Conservation (phyloP, 2,329 filamentous ascomycete species). For the Monilinia polystroma region DNA sequence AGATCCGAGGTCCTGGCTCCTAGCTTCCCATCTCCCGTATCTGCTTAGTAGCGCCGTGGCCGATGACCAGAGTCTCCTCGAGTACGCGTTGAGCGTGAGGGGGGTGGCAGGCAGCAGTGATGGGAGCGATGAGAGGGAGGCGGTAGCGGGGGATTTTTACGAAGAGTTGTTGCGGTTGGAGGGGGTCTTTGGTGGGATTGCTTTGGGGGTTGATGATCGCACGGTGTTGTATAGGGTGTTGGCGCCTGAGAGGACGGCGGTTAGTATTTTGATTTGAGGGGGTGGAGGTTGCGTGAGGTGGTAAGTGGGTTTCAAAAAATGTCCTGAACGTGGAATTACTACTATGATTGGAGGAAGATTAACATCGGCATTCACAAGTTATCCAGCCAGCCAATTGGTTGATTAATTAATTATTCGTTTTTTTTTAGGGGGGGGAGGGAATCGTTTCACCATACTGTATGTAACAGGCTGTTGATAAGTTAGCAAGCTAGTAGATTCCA, state of each 20-base stretch:
- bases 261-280: slow-evolving; percentile 18
- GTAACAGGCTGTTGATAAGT: too few species aligned
- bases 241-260: slow-evolving; percentile 18
- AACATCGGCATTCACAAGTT: too few species aligned
- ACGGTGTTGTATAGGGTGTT: slow-evolving; percentile 14
- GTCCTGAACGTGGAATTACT: too few species aligned
- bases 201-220: slow-evolving; percentile 14
- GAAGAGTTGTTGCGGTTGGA: slow-evolving; percentile 18
- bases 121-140: neutral
- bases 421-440: too few species aligned
- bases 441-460: too few species aligned
- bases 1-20: neutral
- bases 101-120: neutral
- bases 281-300: neutral
- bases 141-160: slow-evolving; percentile 5
- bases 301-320: too few species aligned
- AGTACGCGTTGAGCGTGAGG: slow-evolving; percentile 6
- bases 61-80: slow-evolving; percentile 14
- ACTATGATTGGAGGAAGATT: too few species aligned
- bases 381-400: too few species aligned
- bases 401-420: too few species aligned
- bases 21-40: neutral
- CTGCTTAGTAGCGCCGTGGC: slow-evolving; percentile 6
- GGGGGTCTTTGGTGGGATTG: neutral
- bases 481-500: too few species aligned